Base-by-base conservation (phyloP, 164 flowering plant genomes). In the Piper betle region DNA sequence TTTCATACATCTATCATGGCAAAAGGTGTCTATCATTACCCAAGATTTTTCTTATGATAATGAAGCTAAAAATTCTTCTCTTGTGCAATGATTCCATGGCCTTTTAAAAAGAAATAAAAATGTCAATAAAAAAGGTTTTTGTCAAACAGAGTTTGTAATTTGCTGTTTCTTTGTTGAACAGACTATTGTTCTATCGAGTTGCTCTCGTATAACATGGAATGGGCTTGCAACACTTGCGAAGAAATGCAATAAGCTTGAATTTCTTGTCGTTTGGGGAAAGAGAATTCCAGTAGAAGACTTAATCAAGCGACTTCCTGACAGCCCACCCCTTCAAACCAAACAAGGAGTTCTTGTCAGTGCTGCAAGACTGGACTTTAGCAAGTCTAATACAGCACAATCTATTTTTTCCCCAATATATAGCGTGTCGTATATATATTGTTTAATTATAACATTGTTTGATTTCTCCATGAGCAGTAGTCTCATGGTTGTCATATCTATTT, bases 131-230 rank as follows among this genome's bases (percentile, higher is more conserved):
- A 43, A 43, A 15, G 12, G 12, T 43, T 43, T 15, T 8, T 43
- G 8, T 43, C 50, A 43, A 43, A 15, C 4, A 8, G 12, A 43
- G 6, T 43, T 43, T 1, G 2, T 43, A 7, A 43, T 43, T 6
- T 20, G 5, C 10, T 55, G 15, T 59, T 48, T 17, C n/a, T 58
- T 57, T 12, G 13, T 63, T 61, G 57, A 58, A 10, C 80, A 90
- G 99, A 80, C 79, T 13, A 80, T 91, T 64, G 80, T 79, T 59
- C 73, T 94, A 38, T 94, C 96, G 99, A 79, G 97, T 64, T 94
- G 99, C 72, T 93, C 96, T 52, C 97, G 87, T 60, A 88, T 94
- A 17, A 88, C 96, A 0, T 91, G 82, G 67, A 75, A 59, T 8
- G 99, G 99, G 56, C 96, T 94, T 17, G 58, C 84, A 4, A 63